phyloP scores from a whole-genome alignment of 2,329 filamentous ascomycete genomes.

The Talaromyces sp. region DNA sequence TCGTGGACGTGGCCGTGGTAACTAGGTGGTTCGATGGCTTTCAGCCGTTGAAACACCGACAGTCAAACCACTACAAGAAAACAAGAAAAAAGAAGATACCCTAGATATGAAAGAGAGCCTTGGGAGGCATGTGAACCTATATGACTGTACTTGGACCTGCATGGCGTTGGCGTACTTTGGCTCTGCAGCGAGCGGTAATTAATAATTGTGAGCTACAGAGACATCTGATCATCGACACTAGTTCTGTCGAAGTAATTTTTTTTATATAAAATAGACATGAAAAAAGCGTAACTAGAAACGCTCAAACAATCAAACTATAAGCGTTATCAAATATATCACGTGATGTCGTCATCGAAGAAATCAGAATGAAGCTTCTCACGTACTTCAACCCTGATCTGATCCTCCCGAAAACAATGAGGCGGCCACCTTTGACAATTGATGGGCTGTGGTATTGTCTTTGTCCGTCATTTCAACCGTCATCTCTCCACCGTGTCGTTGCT shows the following conservation, averaged over 20 bases:
- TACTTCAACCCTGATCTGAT: background rate
- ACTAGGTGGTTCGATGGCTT: conserved; percentile 14
- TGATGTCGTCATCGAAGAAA: background rate
- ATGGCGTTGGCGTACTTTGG: conserved; percentile 32
- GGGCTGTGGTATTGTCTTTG: conserved; percentile 38
- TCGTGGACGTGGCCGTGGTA: conserved; percentile 38
- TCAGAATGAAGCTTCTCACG: background rate
- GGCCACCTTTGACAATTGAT: conserved; percentile 24
- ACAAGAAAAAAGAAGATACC: conserved; percentile 27
- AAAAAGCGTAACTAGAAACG: background rate
- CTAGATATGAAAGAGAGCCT: conserved; percentile 2
- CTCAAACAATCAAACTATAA: background rate
- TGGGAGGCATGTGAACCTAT: background rate
- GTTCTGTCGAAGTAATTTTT: background rate
- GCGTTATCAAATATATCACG: background rate
- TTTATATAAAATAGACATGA: background rate
- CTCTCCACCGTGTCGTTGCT: conserved; percentile 14
- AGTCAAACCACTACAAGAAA: background rate
- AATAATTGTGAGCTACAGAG: background rate
- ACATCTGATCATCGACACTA: background rate
- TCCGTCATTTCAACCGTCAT: conserved; percentile 26
- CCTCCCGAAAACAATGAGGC: conserved; percentile 5
- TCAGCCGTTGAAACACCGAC: background rate
- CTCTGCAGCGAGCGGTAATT: conserved; percentile 3
- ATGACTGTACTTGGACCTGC: conserved; percentile 26